Base-by-base conservation (phyloP, 2,329 filamentous ascomycete species). In the Penicillium psychrosexuale region DNA sequence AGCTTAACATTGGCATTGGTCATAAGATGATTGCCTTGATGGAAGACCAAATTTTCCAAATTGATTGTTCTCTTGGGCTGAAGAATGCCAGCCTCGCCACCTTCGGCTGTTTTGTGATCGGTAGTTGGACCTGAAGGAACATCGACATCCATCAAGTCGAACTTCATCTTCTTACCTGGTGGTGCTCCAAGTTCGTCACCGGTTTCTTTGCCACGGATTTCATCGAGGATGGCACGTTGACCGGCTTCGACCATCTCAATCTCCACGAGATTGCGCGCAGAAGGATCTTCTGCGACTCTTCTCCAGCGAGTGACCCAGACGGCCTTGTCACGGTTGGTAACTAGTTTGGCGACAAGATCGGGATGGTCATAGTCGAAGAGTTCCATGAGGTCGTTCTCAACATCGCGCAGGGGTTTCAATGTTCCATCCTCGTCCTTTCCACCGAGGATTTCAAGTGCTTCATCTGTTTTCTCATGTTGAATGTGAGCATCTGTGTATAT, bases 1-100 rank as follows among this genome's bases (percentile, higher is more conserved):
- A 99, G 81, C 60, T 89, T 88, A 44, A 99, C 94, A 69, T 91
- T 97, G 7, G 91, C 89, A 66, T 99, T 99, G n/a, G 94, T 97
- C 93, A 97, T 99, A 40, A 99, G 82, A 78, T 99, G 94, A 67
- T 97, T 99, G 50, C 94, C 94, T 75, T 97, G 93, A 65, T 97
- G 94, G 70, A 99, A 99, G 37, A 97, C 84, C 33, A 99, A 84
- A 66, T 97, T 97, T 55, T 99, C 93, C 48, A 99, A 80, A 70
- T 97, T 97, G 71, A 99, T 91, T 42, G 91, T 78, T 69, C 90
- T 90, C 63, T 87, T 87, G 2, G 95, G 94, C 66, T 94, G 89
- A 36, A 99, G 79, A 13, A 91, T 91, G 51, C 92, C 90, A 31
- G 91, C 82, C 19, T 96, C 78, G 49, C 84, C 83, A 48, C 86